These are phyloP conservation scores for Fusarium chaquense DNA, from an alignment of 2,329 filamentous ascomycete species.

Conservation along the genomic window DNA sequence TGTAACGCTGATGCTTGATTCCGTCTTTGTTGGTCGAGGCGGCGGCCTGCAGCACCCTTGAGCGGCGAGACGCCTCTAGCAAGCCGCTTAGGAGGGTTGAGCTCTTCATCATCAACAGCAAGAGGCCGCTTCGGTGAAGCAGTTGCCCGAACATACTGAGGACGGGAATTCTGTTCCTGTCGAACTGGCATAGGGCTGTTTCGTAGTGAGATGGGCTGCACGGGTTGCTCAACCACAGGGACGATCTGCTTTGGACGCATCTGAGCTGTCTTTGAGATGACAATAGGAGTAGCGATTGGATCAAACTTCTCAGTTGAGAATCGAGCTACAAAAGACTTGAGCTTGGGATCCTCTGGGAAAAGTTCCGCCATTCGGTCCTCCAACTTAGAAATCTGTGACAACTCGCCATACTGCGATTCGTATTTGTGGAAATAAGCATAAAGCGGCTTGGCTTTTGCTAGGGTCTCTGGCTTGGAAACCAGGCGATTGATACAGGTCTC, in stretches of 20 bases:
- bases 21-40: constrained; percentile 81
- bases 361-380: constrained; percentile 93
- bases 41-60: constrained; percentile 88
- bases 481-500: constrained; percentile 91
- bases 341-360: constrained; percentile 87
- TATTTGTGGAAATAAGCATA: constrained; percentile 96
- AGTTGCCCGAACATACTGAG: constrained; percentile 60
- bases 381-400: constrained; percentile 88
- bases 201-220: constrained; percentile 56
- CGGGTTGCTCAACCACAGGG: constrained; percentile 63
- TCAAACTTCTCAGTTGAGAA: constrained; percentile 81
- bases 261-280: constrained; percentile 84
- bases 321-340: constrained; percentile 80
- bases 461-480: constrained; percentile 78
- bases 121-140: constrained; percentile 73
- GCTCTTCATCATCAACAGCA: constrained; percentile 76
- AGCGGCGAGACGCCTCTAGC: constrained; percentile 90
- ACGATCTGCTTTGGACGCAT: constrained; percentile 73
- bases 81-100: constrained; percentile 84
- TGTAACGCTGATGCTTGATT: constrained; percentile 77
- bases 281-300: constrained; percentile 81
- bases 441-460: constrained; percentile 82
- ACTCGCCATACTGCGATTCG: constrained; percentile 92
- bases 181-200: constrained; percentile 58
- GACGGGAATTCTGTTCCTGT: constrained; percentile 60